Conservation (phyloP, 2,329 filamentous ascomycete species). For the Diaporthe citri region DNA sequence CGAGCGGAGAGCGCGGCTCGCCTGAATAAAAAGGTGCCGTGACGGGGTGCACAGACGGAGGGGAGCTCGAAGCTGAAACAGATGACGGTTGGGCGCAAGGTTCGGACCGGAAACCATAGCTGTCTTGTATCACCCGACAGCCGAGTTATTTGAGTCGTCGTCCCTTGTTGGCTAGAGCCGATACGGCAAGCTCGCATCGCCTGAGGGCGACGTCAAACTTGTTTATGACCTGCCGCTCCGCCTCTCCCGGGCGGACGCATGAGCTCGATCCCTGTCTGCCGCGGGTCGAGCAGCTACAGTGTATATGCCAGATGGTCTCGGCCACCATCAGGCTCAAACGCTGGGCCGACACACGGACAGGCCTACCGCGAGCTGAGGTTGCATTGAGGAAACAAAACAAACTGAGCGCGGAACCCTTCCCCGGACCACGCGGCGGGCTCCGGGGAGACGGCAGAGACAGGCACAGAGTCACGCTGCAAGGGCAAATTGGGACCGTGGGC, state of each 20-base stretch:
- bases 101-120: constrained; percentile 34
- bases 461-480: constrained; percentile 20
- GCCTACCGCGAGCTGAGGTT: constrained; percentile 28
- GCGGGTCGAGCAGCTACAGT: constrained; percentile 27
- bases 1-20: constrained; percentile 31
- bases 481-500: constrained; percentile 5
- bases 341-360: constrained; percentile 33
- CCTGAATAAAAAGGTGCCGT: constrained; percentile 28
- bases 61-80: constrained; percentile 36
- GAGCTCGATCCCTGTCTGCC: constrained; percentile 18
- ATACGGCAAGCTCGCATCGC: constrained; percentile 23
- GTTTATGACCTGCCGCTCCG: constrained; percentile 24
- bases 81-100: constrained; percentile 33
- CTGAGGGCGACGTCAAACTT: constrained; percentile 25
- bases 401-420: constrained; percentile 30
- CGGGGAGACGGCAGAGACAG: constrained; percentile 5
- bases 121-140: constrained; percentile 33
- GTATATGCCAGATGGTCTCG: constrained; percentile 33
- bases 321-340: constrained; percentile 32
- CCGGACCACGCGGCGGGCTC: constrained; percentile 20
- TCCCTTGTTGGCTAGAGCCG: constrained; percentile 31
- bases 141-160: constrained; percentile 27
- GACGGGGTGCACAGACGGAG: constrained; percentile 38
- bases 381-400: constrained; percentile 34
- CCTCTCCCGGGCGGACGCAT: constrained; percentile 16